Conservation (phyloP, 345 rosid species). For the Syzygium oleosum region DNA sequence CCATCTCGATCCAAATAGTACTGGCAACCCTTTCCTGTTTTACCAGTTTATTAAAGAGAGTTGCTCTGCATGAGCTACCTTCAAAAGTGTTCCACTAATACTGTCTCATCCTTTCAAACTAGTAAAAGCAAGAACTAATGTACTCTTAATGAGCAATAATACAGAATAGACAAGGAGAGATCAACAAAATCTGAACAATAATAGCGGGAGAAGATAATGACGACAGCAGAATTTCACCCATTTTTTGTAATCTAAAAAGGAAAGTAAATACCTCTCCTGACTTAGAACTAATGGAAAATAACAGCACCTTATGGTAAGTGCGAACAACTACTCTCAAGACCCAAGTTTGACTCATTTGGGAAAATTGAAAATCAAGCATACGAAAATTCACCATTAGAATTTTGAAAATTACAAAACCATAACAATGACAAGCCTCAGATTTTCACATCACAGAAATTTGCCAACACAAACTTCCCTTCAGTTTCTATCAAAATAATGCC, state of each 20-base stretch:
- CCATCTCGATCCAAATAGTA: not conserved
- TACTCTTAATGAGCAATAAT: not conserved
- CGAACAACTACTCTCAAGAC: not conserved
- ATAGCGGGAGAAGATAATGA: not conserved
- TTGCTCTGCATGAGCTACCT: not conserved
- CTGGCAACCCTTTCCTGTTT: not conserved
- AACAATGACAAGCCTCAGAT: not conserved
- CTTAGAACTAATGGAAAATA: not conserved
- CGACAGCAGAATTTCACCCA: not conserved
- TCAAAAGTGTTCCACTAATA: not conserved
- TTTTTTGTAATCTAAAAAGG: not conserved
- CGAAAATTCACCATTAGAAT: not conserved
- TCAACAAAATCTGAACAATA: not conserved
- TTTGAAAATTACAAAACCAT: not conserved
- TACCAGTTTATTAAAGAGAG: not conserved
- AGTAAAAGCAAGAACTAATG: not conserved
- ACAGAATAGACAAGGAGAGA: not conserved
- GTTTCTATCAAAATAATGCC: not conserved
- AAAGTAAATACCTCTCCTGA: not conserved
- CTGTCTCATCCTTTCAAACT: not conserved
- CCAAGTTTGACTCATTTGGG: not conserved
- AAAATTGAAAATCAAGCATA: not conserved
- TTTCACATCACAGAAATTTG: not conserved
- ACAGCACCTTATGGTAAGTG: not conserved
- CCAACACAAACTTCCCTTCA: not conserved